Percentiles rank a stretch among this genome's conserved stretches.
These are phyloP conservation scores for Solanum etuberosum DNA, from an alignment of 257 asterid species.

Conservation along the genomic window DNA sequence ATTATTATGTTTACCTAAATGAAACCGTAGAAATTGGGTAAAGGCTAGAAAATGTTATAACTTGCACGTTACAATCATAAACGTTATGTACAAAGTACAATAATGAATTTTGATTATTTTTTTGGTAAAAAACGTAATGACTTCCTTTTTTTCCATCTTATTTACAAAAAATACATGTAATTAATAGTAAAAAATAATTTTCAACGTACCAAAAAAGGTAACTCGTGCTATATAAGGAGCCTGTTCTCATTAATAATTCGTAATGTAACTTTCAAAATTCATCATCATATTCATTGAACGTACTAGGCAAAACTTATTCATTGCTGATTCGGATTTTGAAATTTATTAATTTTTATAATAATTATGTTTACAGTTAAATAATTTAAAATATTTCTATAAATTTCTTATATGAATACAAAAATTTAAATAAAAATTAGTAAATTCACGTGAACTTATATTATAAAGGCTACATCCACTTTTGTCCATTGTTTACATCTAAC, in stretches of 20 bases:
- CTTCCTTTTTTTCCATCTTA: background rate
- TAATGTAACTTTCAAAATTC: background rate
- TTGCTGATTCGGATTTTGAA: accelerated
- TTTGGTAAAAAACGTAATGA: background rate
- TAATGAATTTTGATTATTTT: background rate
- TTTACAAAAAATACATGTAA: background rate
- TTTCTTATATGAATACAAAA: too few species aligned
- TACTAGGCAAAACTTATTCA: background rate
- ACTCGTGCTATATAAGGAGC: background rate
- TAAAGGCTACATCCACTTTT: background rate
- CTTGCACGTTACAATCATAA: background rate
- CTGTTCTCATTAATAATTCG: background rate
- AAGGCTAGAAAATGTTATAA: background rate
- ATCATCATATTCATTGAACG: background rate
- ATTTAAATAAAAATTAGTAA: background rate
- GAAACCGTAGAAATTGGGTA: background rate
- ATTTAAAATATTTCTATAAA: background rate
- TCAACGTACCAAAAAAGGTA: background rate
- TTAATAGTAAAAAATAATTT: background rate
- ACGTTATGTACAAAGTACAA: background rate
- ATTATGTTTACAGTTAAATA: background rate
- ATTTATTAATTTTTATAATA: background rate
- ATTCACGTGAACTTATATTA: too few species aligned
- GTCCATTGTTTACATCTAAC: background rate
- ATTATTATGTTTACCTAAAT: background rate